These are phyloP conservation scores for Earliella scabrosa DNA, from an alignment of 1,284 basidiomycete genomes.

Conservation along the genomic window DNA sequence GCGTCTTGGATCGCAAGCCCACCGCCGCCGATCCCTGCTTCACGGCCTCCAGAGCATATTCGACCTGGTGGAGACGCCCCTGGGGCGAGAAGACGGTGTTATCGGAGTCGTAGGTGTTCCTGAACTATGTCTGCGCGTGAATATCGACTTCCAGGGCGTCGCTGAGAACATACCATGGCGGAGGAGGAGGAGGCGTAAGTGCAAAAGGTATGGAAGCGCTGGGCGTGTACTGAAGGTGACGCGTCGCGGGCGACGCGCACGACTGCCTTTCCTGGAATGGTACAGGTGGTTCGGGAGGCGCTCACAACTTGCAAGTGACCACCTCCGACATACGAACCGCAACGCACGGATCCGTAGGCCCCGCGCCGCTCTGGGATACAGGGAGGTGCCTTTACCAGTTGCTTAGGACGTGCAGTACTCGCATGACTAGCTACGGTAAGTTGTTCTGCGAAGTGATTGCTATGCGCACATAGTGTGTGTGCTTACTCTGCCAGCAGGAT, in stretches of 20 bases:
- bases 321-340: too few species aligned
- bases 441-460: too few species aligned
- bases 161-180: constrained; percentile 21
- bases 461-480: too few species aligned
- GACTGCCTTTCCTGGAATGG: constrained; percentile 21
- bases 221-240: constrained; percentile 24
- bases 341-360: too few species aligned
- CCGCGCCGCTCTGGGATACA: too few species aligned
- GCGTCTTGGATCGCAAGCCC: constrained; percentile 93
- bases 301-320: not conserved
- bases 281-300: not conserved
- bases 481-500: too few species aligned
- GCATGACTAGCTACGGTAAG: too few species aligned
- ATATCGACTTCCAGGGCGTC: not conserved
- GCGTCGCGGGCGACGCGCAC: constrained; percentile 33
- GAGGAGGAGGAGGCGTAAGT: constrained; percentile 12
- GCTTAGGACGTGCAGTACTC: too few species aligned
- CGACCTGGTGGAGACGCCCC: constrained; percentile 92
- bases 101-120: constrained; percentile 95
- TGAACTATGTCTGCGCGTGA: constrained; percentile 62
- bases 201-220: constrained; percentile 15
- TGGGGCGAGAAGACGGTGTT: constrained; percentile 96
- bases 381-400: too few species aligned
- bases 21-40: constrained; percentile 99
- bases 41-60: constrained; percentile 99